Conservation (phyloP, 164 flowering plant genomes). For the Tetrastigma voinierianum region DNA sequence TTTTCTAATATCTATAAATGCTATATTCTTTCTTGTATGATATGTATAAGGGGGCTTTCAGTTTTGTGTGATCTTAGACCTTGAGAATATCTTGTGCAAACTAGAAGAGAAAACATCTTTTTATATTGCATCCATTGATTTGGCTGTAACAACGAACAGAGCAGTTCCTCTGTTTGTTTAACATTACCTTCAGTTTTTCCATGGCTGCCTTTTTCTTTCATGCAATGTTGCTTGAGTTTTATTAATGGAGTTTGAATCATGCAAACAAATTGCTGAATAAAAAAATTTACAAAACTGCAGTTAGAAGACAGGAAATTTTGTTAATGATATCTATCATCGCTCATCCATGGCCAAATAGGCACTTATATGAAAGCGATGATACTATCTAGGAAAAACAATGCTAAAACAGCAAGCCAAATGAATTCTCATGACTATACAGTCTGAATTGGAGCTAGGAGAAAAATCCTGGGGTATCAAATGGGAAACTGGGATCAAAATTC, state of each 20-base stretch:
- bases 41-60: too few species aligned
- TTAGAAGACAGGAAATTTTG: not conserved
- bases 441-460: constrained; percentile 25
- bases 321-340: not conserved
- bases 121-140: too few species aligned
- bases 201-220: not conserved
- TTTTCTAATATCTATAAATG: too few species aligned
- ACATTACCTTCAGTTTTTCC: not conserved
- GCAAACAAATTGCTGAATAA: not conserved
- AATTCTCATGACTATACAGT: not conserved
- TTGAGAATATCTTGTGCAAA: too few species aligned
- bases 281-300: not conserved
- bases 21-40: too few species aligned
- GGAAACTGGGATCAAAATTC: constrained; percentile 46
- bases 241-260: not conserved
- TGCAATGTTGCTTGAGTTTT: not conserved
- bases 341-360: not conserved
- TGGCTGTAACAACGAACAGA: too few species aligned
- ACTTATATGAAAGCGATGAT: not conserved
- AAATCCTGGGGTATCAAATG: constrained; percentile 40
- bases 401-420: too few species aligned
- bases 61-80: too few species aligned
- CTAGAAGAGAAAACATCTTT: too few species aligned
- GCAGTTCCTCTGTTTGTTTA: not conserved
- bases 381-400: too few species aligned